A percentile compares a stretch with the other conserved stretches of the same genome.
Conservation (phyloP, 1,284 basidiomycete genomes). For the Boletus mariae region DNA sequence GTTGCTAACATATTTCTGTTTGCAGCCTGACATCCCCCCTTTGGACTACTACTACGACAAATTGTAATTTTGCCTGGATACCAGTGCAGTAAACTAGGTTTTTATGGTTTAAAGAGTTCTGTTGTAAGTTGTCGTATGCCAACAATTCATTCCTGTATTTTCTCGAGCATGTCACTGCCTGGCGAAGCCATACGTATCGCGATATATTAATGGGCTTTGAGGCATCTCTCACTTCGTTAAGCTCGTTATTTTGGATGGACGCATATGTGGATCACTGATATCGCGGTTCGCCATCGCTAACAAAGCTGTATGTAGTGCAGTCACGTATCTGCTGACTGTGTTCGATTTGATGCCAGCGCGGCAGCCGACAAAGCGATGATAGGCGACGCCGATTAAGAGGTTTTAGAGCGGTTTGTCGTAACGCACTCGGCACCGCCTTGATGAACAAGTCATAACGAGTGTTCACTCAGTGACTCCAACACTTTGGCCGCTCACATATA, state of each 20-base stretch:
- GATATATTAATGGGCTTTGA: too few relatives aligned
- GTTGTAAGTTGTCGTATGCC: conserved; percentile 21
- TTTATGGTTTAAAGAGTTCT: conserved; percentile 5
- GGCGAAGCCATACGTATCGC: too few relatives aligned
- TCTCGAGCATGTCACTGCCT: neutral
- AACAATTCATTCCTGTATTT: conserved; percentile 14
- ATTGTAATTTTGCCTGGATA: conserved; percentile 38
- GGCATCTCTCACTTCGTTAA: too few relatives aligned
- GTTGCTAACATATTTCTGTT: conserved; percentile 12
- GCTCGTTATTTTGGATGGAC: too few relatives aligned
- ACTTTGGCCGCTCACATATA: neutral
- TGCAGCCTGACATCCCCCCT: conserved; percentile 77
- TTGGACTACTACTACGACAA: conserved; percentile 94
- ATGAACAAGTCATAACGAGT: conserved; percentile 6
- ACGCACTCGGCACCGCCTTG: conserved; percentile 15
- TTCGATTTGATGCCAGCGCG: too few relatives aligned
- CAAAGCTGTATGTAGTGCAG: too few relatives aligned
- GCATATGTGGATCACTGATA: too few relatives aligned
- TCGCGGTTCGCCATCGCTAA: too few relatives aligned
- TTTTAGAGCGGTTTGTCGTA: neutral
- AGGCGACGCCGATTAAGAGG: neutral
- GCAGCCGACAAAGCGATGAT: too few relatives aligned
- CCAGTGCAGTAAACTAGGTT: neutral
- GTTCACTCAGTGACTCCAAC: conserved; percentile 10
- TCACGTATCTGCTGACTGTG: neutral